A percentile compares a stretch with the other conserved stretches of the same genome.
Conservation (phyloP, 805 yeast genomes). For the Wickerhamiella allomyrinae region DNA sequence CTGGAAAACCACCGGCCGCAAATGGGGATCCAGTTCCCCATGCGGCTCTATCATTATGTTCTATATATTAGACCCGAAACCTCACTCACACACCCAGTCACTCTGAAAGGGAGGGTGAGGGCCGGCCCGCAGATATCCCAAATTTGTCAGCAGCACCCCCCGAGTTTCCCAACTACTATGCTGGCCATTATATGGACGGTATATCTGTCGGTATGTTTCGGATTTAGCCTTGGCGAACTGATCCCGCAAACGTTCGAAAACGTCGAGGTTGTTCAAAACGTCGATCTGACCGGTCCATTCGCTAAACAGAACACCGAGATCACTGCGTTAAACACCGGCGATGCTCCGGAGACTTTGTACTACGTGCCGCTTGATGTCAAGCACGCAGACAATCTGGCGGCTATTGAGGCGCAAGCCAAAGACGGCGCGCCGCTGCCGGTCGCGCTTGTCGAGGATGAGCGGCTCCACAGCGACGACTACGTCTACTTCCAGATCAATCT, state of each 20-base stretch:
- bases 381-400: slow-evolving; percentile 30
- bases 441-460: slow-evolving; percentile 11
- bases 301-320: slow-evolving; percentile 46
- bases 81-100: too few relatives aligned
- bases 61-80: too few relatives aligned
- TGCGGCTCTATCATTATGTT: too few relatives aligned
- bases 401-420: slow-evolving; percentile 30
- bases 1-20: too few relatives aligned
- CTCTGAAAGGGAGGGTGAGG: too few relatives aligned
- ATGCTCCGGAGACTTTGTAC: slow-evolving; percentile 41
- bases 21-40: too few relatives aligned
- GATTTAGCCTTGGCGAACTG: background rate
- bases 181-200: background rate
- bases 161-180: too few relatives aligned
- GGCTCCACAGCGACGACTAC: slow-evolving; percentile 1
- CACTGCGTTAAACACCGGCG: slow-evolving; percentile 43
- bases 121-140: too few relatives aligned
- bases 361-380: slow-evolving; percentile 42
- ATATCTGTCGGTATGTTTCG: background rate
- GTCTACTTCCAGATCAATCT: slow-evolving; percentile 30
- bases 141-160: too few relatives aligned
- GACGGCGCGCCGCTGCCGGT: slow-evolving; percentile 20
- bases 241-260: slow-evolving; percentile 43
- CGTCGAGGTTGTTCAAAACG: slow-evolving; percentile 35
- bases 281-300: slow-evolving; percentile 57